A percentile compares a stretch with the other conserved stretches of the same genome.
Conservation (phyloP, 441 rosid species). For the Daphne laureola region DNA sequence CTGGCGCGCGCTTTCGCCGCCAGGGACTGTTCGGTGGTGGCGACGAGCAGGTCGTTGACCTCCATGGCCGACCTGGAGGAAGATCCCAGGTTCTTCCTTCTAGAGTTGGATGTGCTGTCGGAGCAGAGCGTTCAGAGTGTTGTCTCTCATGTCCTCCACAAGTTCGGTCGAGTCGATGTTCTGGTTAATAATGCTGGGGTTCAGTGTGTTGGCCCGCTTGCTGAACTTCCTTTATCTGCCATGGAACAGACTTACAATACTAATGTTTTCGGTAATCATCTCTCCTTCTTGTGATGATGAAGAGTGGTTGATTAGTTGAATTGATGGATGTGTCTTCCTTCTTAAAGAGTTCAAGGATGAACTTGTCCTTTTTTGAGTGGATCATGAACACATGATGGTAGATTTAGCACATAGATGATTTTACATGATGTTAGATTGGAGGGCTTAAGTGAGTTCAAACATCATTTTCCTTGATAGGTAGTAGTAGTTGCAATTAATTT, state of each 20-base stretch:
- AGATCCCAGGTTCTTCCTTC: slow-evolving; percentile 49
- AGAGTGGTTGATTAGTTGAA: too few relatives aligned
- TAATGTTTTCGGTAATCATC: slow-evolving; percentile 55
- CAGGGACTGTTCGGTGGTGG: slow-evolving; percentile 58
- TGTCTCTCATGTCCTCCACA: slow-evolving; percentile 42
- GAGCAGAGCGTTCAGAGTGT: slow-evolving; percentile 45
- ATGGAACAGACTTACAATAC: slow-evolving; percentile 56
- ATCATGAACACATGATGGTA: too few relatives aligned
- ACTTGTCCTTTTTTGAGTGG: too few relatives aligned
- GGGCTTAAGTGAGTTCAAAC: too few relatives aligned
- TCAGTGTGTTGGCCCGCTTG: slow-evolving; percentile 76
- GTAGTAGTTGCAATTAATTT: too few relatives aligned
- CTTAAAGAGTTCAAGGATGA: too few relatives aligned
- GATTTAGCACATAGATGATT: too few relatives aligned
- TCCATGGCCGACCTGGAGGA: slow-evolving; percentile 66
- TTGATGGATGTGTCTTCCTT: too few relatives aligned
- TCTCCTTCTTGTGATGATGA: neutral
- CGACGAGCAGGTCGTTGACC: slow-evolving; percentile 53
- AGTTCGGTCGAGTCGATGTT: slow-evolving; percentile 62
- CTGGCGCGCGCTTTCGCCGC: slow-evolving; percentile 67
- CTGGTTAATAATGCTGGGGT: slow-evolving; percentile 82
- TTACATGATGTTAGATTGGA: too few relatives aligned
- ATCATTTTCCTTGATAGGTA: too few relatives aligned
- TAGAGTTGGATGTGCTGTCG: slow-evolving; percentile 67
- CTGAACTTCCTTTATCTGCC: slow-evolving; percentile 59